Conservation (phyloP, 2,329 filamentous ascomycete species). For the Sporothrix variecibatus region DNA sequence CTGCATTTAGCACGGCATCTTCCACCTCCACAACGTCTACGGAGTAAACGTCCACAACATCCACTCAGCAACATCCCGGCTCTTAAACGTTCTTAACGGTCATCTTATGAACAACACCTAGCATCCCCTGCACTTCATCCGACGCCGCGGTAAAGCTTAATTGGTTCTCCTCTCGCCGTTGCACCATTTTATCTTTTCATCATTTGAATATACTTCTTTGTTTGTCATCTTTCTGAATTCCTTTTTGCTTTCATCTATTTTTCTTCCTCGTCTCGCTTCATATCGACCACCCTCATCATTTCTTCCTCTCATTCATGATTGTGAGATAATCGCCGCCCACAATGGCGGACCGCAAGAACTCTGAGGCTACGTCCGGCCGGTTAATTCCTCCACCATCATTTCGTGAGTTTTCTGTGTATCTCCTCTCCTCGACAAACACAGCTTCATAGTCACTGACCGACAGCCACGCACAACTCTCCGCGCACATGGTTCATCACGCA, state of each 20-base stretch:
- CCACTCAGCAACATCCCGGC: not conserved
- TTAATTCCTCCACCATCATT: conserved; percentile 53
- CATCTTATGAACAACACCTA: not conserved
- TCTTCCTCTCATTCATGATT: conserved; percentile 4
- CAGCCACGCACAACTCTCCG: conserved; percentile 69
- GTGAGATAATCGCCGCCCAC: conserved; percentile 18
- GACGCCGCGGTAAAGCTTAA: not conserved
- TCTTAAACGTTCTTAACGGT: not conserved
- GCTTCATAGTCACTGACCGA: not conserved
- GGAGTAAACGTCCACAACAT: not conserved
- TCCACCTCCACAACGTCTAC: not conserved
- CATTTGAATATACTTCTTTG: not conserved
- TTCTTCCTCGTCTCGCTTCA: not conserved
- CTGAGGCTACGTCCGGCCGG: conserved; percentile 46
- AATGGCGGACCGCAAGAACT: conserved; percentile 51
- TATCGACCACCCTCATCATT: not conserved
- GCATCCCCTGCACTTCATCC: not conserved
- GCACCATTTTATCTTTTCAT: not conserved
- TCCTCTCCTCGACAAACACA: no score
- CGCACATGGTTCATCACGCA: conserved; percentile 93
- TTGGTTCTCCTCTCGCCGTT: not conserved
- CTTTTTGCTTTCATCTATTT: not conserved
- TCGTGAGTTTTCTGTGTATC: conserved; percentile 39
- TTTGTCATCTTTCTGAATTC: not conserved
- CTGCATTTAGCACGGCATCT: not conserved